These are phyloP conservation scores for Globisporangium parvum DNA, from an alignment of 352 stramenopile genomes.

Conservation along the genomic window DNA sequence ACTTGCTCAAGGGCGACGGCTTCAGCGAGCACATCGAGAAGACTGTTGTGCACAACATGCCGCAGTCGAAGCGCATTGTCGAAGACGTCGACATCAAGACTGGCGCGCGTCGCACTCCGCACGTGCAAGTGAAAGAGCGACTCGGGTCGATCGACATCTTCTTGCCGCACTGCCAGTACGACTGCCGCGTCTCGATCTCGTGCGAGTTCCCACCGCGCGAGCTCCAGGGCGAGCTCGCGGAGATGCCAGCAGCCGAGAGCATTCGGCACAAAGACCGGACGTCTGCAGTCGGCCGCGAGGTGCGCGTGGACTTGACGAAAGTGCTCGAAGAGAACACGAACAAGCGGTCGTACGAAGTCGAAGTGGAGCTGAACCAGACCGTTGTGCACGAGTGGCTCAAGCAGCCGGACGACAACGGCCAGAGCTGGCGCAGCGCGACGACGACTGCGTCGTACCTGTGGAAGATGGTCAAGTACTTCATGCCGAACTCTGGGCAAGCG, in stretches of 20 bases:
- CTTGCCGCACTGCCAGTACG: slow-evolving; percentile 78
- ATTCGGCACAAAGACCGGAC: slow-evolving; percentile 73
- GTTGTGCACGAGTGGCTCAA: slow-evolving; percentile 74
- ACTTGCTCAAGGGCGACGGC: slow-evolving; percentile 61
- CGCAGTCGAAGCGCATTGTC: slow-evolving; percentile 69
- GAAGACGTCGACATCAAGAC: slow-evolving; percentile 65
- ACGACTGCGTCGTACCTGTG: slow-evolving; percentile 61
- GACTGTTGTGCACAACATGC: slow-evolving; percentile 74
- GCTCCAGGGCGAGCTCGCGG: slow-evolving; percentile 47
- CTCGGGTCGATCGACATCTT: slow-evolving; percentile 84
- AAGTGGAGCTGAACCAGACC: slow-evolving; percentile 66
- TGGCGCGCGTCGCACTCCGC: slow-evolving; percentile 32
- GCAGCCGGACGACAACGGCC: slow-evolving; percentile 60
- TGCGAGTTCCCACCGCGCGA: slow-evolving; percentile 67
- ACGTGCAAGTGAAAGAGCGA: slow-evolving; percentile 77
- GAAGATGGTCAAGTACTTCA: slow-evolving; percentile 85
- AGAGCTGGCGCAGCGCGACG: slow-evolving; percentile 68
- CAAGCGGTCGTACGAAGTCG: slow-evolving; percentile 68
- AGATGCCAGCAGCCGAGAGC: slow-evolving; percentile 63
- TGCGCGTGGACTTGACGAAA: slow-evolving; percentile 81
- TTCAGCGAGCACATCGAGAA: slow-evolving; percentile 76
- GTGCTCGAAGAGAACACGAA: slow-evolving; percentile 73
- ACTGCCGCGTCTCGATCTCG: slow-evolving; percentile 80
- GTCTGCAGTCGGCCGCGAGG: slow-evolving; percentile 67
- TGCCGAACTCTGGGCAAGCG: slow-evolving; percentile 69